Evolutionary conservation across 495 filamentous ascomycete genomes (phyloP), one percentile per base, ranked within the genome.

Genomic region (Neurospora tetrasperma): DNA sequence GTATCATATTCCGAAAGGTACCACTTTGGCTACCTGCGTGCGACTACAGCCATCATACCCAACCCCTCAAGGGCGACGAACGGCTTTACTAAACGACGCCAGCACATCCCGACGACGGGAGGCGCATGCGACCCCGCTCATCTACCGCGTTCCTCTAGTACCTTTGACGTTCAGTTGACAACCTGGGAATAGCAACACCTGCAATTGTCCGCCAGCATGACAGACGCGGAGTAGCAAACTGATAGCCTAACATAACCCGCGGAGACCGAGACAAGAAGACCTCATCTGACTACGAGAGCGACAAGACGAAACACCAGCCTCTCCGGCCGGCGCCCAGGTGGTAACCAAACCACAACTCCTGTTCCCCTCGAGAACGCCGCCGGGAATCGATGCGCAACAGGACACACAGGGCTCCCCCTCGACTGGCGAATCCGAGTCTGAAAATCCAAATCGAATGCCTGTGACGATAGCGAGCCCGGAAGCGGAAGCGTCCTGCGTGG

Each of bases 401-500:
- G 62, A 41, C 4, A 62, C n/a, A 73, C 27, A 62, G 27, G 12
- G 54, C 54, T 35, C 27, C 14, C 54, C 54, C 54, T 72, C 73
- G 69, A 71, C 72, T 68, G 75, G 59, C 73, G 38, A 70, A 62
- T 62, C 23, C 14, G 54, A 62, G 54, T 62, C 12, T 62, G 54
- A 62, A 38, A 38, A 35, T 62, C 54, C 54, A 27, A 62, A 66
- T 75, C 77, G 78, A 76, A 77, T 77, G 77, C 74, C 59, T 71
- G 74, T 41, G 27, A 72, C 70, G 41, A 69, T 35, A 72, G 42
- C 38, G 70, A 27, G 42, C 77, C 73, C 74, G 72, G 76, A 75
- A 78, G 76, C 79, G 78, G 74, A 71, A 79, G 78, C 72, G 75
- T 77, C 77, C 59, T 77, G 73, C 73, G 75, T 76, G 76, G 83